Evolutionary conservation across 768 basidiomycete genomes (phyloP).

Genomic region (Exidia glandulosa): DNA sequence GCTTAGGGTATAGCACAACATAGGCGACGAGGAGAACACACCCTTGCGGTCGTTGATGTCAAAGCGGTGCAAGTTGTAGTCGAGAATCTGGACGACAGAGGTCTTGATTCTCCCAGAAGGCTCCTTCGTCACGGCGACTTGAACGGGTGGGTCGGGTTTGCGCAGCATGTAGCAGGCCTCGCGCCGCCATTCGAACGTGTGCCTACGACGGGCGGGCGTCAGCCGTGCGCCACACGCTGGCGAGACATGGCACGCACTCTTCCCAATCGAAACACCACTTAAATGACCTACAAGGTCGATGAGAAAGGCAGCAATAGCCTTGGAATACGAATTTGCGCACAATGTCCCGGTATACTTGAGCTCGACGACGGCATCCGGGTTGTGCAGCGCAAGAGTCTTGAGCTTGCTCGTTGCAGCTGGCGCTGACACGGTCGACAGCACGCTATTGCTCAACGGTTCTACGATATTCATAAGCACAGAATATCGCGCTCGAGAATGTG

Average conservation of each 20-base stretch:
- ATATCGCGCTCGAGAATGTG: background rate
- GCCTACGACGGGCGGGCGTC: conserved; percentile 28
- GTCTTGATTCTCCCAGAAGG: conserved; percentile 55
- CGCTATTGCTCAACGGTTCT: conserved; percentile 65
- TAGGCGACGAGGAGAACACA: background rate
- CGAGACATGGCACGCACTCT: conserved; percentile 41
- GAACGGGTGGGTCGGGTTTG: conserved; percentile 79
- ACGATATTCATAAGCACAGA: background rate
- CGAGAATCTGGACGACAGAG: conserved; percentile 60
- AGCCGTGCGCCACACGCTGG: background rate
- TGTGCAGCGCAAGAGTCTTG: conserved; percentile 66
- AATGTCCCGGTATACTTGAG: conserved; percentile 65
- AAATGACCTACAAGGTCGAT: conserved; percentile 28
- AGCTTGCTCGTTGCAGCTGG: conserved; percentile 55
- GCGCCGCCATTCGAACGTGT: conserved; percentile 78
- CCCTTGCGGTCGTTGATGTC: conserved; percentile 72
- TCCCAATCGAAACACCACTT: conserved; percentile 78
- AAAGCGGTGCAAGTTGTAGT: conserved; percentile 78
- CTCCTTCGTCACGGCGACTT: conserved; percentile 74
- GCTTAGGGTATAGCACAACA: background rate
- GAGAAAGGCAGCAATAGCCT: background rate
- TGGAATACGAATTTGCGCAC: conserved; percentile 2
- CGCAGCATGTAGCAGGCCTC: conserved; percentile 75
- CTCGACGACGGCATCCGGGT: conserved; percentile 59
- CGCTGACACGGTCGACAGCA: conserved; percentile 58